Base-by-base conservation (phyloP, 2,329 filamentous ascomycete genomes). In the Bipolaris bicolor region DNA sequence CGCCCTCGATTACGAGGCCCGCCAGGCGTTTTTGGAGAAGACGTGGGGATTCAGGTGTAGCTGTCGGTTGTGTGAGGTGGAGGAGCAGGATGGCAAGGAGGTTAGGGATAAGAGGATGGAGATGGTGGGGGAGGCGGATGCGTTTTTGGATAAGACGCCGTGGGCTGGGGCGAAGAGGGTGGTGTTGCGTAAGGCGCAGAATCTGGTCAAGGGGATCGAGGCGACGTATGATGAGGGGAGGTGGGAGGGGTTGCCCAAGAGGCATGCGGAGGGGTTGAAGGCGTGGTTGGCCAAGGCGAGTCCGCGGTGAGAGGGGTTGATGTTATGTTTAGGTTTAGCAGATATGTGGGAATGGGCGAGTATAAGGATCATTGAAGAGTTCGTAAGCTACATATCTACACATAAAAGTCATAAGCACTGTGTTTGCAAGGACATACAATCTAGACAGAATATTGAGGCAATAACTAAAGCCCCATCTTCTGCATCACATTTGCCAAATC, bases 31-130 rank as follows among this genome's bases (percentile, higher is more conserved):
- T 1, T 45, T 72, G 31, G 58, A 63, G 43, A 61, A 61, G 9
- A 72, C 69, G 2, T 81, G 78, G 78, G 78, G 76, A 0, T 81
- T 82, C 49, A 64, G 72, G 22, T 82, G 79, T 60, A 50, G 52
- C 4, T 82, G 79, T 58, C 49, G 52, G 18, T 65, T 81, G 15
- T 82, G 80, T 53, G 52, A 49, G 0, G 67, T 67, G 9, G 78
- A 81, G 48, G 63, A 61, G 36, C 52, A 55, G n/a, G 69, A 72
- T 40, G 63, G 62, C 1, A 52, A 59, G 16, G 55, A 55, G 13
- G 50, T 70, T 7, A 55, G 68, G 47, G 64, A 58, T n/a, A 69
- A 66, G 57, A 49, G 69, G 33, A 59, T 62, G 52, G 68, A 69
- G 50, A 48, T 72, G 44, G 54, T 55, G 16, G 60, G 62, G 1